phyloP scores from a whole-genome alignment of 768 basidiomycete species.

The Suillus lakei region DNA sequence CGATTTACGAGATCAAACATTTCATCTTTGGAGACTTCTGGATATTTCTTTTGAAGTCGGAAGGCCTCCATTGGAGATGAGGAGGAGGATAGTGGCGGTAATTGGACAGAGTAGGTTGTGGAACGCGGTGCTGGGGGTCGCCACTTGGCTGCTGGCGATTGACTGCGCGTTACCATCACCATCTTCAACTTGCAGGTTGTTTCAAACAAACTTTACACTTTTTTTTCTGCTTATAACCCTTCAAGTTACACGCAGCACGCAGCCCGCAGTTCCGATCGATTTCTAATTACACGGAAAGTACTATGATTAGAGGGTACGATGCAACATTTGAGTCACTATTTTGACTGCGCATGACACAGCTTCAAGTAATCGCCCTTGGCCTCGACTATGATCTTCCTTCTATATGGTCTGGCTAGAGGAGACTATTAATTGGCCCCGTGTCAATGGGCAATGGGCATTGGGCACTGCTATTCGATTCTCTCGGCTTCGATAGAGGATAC shows the following conservation, averaged over 20 bases:
- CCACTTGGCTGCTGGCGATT: conserved; percentile 18
- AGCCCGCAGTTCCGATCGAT: conserved; percentile 1
- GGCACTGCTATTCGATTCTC: neutral
- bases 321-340: neutral
- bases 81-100: conserved; percentile 9
- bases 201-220: neutral
- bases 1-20: conserved; percentile 93
- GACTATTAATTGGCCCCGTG: neutral
- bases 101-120: conserved; percentile 17
- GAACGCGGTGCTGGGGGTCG: conserved; percentile 13
- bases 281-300: neutral
- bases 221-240: neutral
- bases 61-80: conserved; percentile 71
- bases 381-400: too few relatives aligned
- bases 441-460: neutral
- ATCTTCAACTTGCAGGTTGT: neutral
- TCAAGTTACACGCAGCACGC: neutral
- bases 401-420: too few relatives aligned
- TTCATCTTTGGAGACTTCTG: conserved; percentile 89
- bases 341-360: conserved; percentile 4
- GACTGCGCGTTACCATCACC: conserved; percentile 15
- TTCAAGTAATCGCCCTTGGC: neutral
- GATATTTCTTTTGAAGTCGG: conserved; percentile 89
- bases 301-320: neutral
- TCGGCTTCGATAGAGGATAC: too few relatives aligned